phyloP scores from a whole-genome alignment of 768 basidiomycete genomes.

The Suillus hirtellus region DNA sequence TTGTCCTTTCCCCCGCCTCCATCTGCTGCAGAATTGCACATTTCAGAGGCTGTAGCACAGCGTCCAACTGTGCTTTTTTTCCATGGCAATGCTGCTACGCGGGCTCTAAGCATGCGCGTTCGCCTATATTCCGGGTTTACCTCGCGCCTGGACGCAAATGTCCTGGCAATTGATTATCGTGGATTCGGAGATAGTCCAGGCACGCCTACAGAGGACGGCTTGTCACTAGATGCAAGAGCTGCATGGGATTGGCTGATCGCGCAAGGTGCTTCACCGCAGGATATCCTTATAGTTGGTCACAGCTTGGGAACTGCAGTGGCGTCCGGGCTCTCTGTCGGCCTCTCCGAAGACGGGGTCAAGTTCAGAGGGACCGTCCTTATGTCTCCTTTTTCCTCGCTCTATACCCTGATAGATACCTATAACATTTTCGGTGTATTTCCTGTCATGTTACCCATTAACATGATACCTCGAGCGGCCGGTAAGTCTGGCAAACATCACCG shows the following conservation, averaged over 20 bases:
- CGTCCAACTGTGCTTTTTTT: constrained; percentile 86
- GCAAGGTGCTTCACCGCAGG: constrained; percentile 54
- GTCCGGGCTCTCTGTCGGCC: constrained; percentile 46
- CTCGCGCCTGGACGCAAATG: constrained; percentile 67
- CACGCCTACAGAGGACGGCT: constrained; percentile 71
- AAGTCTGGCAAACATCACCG: constrained; percentile 29
- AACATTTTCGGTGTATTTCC: constrained; percentile 66
- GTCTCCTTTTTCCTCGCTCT: constrained; percentile 58
- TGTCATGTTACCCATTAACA: constrained; percentile 66
- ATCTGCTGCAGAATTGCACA: constrained; percentile 38
- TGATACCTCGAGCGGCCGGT: constrained; percentile 65
- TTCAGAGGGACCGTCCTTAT: constrained; percentile 53
- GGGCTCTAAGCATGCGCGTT: constrained; percentile 69
- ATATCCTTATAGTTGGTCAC: constrained; percentile 80
- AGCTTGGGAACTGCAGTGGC: constrained; percentile 87
- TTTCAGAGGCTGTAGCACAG: constrained; percentile 53
- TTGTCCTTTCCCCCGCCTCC: constrained; percentile 41
- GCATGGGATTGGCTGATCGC: constrained; percentile 78
- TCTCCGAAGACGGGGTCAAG: constrained; percentile 44
- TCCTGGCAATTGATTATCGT: constrained; percentile 87
- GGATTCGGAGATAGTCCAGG: constrained; percentile 90
- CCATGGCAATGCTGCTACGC: constrained; percentile 87
- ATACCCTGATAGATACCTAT: constrained; percentile 66
- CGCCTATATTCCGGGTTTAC: constrained; percentile 66
- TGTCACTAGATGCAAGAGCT: constrained; percentile 70